Percentiles rank a stretch among this genome's conserved stretches.
phyloP scores from a whole-genome alignment of 441 rosid species.

The Jatropha podagrica region DNA sequence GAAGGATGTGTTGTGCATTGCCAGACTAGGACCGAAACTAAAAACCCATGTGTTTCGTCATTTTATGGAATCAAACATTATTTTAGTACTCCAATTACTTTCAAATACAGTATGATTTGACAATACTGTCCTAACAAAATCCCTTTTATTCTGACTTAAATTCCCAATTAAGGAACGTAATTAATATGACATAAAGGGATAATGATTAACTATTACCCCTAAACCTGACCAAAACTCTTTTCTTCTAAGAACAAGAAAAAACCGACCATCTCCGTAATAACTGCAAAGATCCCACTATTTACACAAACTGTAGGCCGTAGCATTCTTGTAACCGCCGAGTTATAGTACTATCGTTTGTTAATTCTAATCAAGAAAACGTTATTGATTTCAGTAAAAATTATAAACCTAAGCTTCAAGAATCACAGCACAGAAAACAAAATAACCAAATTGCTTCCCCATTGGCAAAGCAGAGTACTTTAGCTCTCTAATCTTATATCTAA shows the following conservation, averaged over 20 bases:
- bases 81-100: constrained; percentile 5
- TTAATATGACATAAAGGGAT: no score
- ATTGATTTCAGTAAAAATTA: constrained; percentile 43
- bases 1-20: not conserved
- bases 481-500: constrained; percentile 6
- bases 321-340: constrained; percentile 39
- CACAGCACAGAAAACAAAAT: constrained; percentile 10
- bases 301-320: constrained; percentile 18
- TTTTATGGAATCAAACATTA: constrained; percentile 5
- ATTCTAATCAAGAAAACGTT: constrained; percentile 25
- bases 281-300: constrained; percentile 33
- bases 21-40: constrained; percentile 9
- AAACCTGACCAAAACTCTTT: not conserved
- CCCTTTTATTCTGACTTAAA: not conserved
- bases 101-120: not conserved
- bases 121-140: constrained; percentile 13
- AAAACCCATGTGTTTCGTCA: constrained; percentile 5
- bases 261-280: constrained; percentile 56
- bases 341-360: constrained; percentile 13
- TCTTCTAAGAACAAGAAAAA: constrained; percentile 17
- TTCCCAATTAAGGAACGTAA: not conserved
- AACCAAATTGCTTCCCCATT: not conserved
- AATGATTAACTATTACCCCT: not conserved
- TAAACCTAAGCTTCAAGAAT: constrained; percentile 14
- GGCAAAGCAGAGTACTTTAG: not conserved